Percentiles rank a stretch among this genome's conserved stretches.
phyloP scores from a whole-genome alignment of 2,329 filamentous ascomycete genomes.

The Pyrenochaeta sp. region DNA sequence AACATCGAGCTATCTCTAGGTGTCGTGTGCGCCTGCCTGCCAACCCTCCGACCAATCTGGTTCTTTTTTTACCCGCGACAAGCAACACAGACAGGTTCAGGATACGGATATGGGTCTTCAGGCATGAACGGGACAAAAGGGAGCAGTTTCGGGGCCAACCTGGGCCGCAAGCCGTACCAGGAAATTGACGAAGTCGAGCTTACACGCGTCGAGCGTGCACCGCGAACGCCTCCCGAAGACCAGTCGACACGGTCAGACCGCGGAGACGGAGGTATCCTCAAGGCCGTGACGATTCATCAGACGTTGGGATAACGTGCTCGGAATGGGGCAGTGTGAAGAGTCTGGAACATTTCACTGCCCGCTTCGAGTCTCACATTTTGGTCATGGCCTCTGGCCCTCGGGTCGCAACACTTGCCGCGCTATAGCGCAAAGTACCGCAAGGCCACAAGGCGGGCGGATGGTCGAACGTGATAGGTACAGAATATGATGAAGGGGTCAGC shows the following conservation, averaged over 20 bases:
- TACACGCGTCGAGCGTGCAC: constrained; percentile 12
- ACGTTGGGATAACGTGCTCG: constrained; percentile 9
- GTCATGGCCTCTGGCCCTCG: not conserved
- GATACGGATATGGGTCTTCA: constrained; percentile 20
- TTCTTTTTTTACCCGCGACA: constrained; percentile 22
- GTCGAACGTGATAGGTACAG: not conserved
- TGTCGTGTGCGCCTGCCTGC: constrained; percentile 33
- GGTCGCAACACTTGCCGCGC: not conserved
- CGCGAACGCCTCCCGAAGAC: constrained; percentile 10
- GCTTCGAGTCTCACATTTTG: not conserved
- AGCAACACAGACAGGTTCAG: constrained; percentile 13
- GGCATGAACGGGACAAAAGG: constrained; percentile 16
- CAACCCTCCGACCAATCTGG: constrained; percentile 35
- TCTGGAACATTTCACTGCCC: not conserved
- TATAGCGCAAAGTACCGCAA: not conserved
- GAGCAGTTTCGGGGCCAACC: constrained; percentile 14
- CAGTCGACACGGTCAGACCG: constrained; percentile 6
- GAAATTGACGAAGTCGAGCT: constrained; percentile 33
- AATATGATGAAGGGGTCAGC: constrained; percentile 1
- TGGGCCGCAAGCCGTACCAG: constrained; percentile 22
- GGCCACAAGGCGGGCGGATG: no score
- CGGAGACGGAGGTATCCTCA: constrained; percentile 16
- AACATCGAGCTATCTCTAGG: constrained; percentile 38
- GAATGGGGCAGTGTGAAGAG: not conserved
- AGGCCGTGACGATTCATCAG: constrained; percentile 24